phyloP scores from a whole-genome alignment of 495 filamentous ascomycete genomes.

The Tuber melanosporum region DNA sequence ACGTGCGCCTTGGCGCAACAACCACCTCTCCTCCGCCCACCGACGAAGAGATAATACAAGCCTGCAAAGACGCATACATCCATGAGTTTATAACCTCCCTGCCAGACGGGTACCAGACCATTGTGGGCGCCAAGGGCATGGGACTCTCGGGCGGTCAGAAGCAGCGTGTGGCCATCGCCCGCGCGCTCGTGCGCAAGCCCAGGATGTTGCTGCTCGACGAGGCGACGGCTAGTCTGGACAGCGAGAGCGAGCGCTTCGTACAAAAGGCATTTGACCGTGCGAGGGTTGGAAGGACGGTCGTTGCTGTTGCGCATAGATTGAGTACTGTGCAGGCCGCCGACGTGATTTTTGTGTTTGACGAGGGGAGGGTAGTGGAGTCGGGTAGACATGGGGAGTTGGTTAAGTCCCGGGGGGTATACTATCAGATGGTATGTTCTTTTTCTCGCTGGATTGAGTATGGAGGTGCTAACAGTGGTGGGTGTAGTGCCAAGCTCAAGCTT shows the following conservation, averaged over 20 bases:
- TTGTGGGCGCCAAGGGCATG: conserved; percentile 57
- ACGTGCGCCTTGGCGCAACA: conserved; percentile 50
- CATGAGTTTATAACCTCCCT: conserved; percentile 57
- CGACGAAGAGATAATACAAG: conserved; percentile 47
- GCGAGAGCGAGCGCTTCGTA: conserved; percentile 63
- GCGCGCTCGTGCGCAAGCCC: conserved; percentile 67
- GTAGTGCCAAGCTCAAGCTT: conserved; percentile 34
- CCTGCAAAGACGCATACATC: conserved; percentile 56
- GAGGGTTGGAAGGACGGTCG: conserved; percentile 56
- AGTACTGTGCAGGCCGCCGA: conserved; percentile 44
- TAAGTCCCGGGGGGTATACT: conserved; percentile 35
- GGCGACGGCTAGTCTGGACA: conserved; percentile 69
- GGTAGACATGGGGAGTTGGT: conserved; percentile 44
- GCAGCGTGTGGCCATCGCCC: conserved; percentile 67
- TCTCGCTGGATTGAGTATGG: background rate
- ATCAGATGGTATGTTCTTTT: conserved; percentile 32
- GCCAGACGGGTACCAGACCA: conserved; percentile 55
- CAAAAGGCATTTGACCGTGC: conserved; percentile 62
- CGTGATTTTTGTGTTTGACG: conserved; percentile 44
- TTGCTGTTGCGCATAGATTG: conserved; percentile 61
- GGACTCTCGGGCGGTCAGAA: conserved; percentile 70
- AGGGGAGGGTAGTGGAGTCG: conserved; percentile 42
- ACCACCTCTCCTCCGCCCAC: background rate
- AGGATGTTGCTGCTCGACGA: conserved; percentile 69
- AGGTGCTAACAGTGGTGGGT: conserved; percentile 8